phyloP scores from a whole-genome alignment of 768 basidiomycete genomes.

The Leucocoprinus leucothites region DNA sequence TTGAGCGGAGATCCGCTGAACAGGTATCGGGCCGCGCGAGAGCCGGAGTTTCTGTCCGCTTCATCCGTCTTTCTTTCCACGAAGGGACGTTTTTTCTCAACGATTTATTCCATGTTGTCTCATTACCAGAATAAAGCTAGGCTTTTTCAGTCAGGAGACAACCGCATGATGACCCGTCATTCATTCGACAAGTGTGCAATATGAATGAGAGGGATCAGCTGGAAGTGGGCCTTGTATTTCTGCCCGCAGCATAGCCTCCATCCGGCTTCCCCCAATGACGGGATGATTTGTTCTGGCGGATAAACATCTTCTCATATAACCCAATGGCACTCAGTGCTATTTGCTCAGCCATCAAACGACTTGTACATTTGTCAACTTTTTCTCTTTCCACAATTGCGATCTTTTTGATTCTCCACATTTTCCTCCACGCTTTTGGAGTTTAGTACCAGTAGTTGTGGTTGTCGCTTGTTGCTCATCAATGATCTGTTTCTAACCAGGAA shows the following conservation, averaged over 20 bases:
- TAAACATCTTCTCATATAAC: not conserved
- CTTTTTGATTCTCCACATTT: not conserved
- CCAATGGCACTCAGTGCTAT: too few relatives aligned
- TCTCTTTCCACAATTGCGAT: not conserved
- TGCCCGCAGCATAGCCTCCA: too few relatives aligned
- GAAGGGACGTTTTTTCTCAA: slow-evolving; percentile 4
- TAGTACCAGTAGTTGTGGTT: not conserved
- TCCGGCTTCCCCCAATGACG: not conserved
- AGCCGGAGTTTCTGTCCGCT: not conserved
- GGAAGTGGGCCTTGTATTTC: not conserved
- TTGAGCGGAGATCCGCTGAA: too few relatives aligned
- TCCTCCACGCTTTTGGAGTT: not conserved
- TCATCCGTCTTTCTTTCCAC: not conserved
- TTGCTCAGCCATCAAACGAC: not conserved
- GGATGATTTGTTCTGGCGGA: slow-evolving; percentile 11
- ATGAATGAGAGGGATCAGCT: not conserved
- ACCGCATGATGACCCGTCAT: not conserved
- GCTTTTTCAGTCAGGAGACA: not conserved
- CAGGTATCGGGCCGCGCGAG: too few relatives aligned
- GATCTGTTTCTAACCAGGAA: not conserved
- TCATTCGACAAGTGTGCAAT: not conserved
- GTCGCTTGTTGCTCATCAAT: not conserved
- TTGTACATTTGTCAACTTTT: not conserved
- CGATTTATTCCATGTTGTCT: not conserved
- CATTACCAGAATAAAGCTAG: not conserved